Evolutionary conservation across 2,329 filamentous ascomycete genomes (phyloP), one percentile per base, ranked within the genome.

Genomic region (Cordyceps fumosorosea): DNA sequence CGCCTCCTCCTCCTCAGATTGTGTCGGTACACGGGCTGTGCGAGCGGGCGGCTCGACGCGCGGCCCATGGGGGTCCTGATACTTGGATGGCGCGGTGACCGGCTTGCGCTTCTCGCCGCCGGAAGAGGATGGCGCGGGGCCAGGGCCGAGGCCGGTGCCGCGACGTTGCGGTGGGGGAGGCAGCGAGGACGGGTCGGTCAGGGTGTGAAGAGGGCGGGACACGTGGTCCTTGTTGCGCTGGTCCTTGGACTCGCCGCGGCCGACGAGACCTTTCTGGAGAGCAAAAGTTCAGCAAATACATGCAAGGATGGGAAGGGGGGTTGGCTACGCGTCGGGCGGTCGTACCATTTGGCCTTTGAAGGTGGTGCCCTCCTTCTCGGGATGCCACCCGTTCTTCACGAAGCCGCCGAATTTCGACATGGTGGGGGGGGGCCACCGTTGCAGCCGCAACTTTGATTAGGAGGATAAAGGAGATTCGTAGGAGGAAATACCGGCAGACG

Each of bases 101-200:
- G 70, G 73, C 54, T 68, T 68, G 58, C 72, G 69, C 37, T 65
- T 65, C 34, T 54, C 58, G 20, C 57, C 48, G 48, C 48, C 57
- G 14, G 50, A 54, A 11, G 67, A 54, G 2, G 67, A 64, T 11
- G 70, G 26, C 4, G 66, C 63, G 0, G 71, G 71, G 20, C 67
- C 63, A 16, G 40, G 40, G 16, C 64, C 66, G 50, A 68, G 70
- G 73, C 75, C 81, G 50, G 73, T 66, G 63, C 70, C 69, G 32
- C 73, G 72, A 44, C 76, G 89, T 68, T 85, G 93, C 0, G 92
- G 92, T 29, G 92, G 92, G 26, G 91, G 90, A 2, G 84, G 91
- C 71, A 96, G 96, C 18, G 85, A 83, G 1, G 84, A 74, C 1
- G 91, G 92, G 71, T 96, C 91, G 71, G 85, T 87, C 34, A 96